Base-by-base conservation (phyloP, 1,139 yeast species). In the Sugiyamaella grinbergsii region DNA sequence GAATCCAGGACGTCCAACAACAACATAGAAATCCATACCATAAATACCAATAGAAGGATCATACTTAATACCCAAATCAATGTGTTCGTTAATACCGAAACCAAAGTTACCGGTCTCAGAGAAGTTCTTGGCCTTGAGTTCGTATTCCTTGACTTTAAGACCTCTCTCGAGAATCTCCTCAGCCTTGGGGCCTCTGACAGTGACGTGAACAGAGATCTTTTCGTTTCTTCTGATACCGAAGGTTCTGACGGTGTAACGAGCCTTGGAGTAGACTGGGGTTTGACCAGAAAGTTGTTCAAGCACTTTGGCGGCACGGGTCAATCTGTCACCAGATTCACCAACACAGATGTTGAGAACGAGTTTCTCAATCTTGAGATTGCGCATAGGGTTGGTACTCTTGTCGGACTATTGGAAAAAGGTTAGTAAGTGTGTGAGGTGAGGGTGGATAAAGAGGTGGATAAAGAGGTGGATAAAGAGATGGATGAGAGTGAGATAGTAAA, bases 1-100 rank as follows among this genome's bases (percentile, higher is more conserved):
- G 82, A 83, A 86, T 81, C 99, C 99, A 73, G 97, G 95, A 82
- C 99, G 91, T 76, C 97, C 97, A 82, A 93, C 81, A 74, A 91
- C 97, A 74, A 93, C 93, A 93, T 90, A 94, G 86, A 93, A 93
- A 80, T 93, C 98, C 99, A 93, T 93, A 84, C 99, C 98, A 93
- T 93, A 94, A 77, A 93, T 93, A 78, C 98, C 98, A 73, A 93
- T 94, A 75, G 88, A 83, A 78, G 99, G 99, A 79, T 94, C 98
- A 82, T 93, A 93, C 83, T 94, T 94, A 87, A 93, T 93, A 84
- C 98, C 98, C 78, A 93, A 85, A 78, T 93, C 99, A 72, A 93
- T 93, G 85, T 93, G 99, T 83, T 93, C 99, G 70, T 88, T 89
- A 75, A 93, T 83, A 86, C 99, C 99, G 85, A 93, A 93, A 82